phyloP scores from a whole-genome alignment of 1,284 basidiomycete species.

The Boletus holoroseus region DNA sequence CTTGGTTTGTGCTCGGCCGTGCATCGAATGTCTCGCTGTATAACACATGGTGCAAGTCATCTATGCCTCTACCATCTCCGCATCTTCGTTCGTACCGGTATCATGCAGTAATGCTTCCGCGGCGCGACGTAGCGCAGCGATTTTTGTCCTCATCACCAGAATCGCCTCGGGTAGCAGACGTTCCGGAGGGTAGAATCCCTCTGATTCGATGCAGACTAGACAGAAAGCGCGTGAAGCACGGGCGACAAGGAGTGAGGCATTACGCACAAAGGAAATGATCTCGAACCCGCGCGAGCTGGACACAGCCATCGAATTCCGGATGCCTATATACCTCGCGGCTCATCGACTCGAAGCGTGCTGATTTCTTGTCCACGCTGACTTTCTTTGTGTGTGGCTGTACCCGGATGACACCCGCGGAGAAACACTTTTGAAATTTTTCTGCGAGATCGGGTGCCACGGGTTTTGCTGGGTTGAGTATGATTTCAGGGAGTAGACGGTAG shows the following conservation, averaged over 20 bases:
- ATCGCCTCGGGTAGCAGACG: conserved; percentile 82
- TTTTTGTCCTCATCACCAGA: conserved; percentile 79
- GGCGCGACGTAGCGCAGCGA: conserved; percentile 54
- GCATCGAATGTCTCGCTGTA: conserved; percentile 5
- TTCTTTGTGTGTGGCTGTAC: conserved; percentile 55
- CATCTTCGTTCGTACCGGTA: conserved; percentile 32
- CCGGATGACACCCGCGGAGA: conserved; percentile 84
- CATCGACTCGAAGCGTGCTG: conserved; percentile 84
- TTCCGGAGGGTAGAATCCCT: conserved; percentile 83
- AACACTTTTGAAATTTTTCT: conserved; percentile 83
- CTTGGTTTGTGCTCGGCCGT: neutral
- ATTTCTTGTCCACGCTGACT: conserved; percentile 56
- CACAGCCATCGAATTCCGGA: conserved; percentile 83
- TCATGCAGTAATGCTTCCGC: conserved; percentile 50
- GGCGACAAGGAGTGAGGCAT: neutral
- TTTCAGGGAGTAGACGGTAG: conserved; percentile 87
- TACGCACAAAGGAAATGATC: conserved; percentile 91
- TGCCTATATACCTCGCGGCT: conserved; percentile 91
- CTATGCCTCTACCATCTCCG: conserved; percentile 37
- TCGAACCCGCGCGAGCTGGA: conserved; percentile 80
- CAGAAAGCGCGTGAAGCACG: neutral
- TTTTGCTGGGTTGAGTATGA: conserved; percentile 63
- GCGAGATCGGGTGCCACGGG: conserved; percentile 61
- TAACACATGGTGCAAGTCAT: conserved; percentile 2
- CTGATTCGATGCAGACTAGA: conserved; percentile 85